These are phyloP conservation scores for Xylariaceae sp. DNA, from an alignment of 2,329 filamentous ascomycete genomes.

Conservation along the genomic window DNA sequence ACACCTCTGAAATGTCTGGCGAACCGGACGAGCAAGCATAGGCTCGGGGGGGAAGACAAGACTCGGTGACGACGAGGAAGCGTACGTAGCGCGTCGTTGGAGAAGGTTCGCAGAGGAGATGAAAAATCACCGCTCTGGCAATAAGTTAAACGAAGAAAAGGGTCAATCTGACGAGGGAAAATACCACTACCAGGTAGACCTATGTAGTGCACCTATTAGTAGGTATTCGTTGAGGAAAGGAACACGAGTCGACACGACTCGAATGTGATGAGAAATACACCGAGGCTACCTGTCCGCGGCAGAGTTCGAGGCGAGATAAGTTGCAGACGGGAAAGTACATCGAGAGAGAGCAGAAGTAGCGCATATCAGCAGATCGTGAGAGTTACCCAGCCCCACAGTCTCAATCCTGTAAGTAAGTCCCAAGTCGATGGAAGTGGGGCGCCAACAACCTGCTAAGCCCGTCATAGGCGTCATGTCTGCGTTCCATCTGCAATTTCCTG, in stretches of 20 bases:
- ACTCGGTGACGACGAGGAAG: slow-evolving; percentile 19
- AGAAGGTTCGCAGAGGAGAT: slow-evolving; percentile 16
- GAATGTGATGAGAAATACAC: slow-evolving; percentile 17
- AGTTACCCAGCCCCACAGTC: slow-evolving; percentile 9
- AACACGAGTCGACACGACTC: slow-evolving; percentile 4
- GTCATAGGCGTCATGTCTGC: slow-evolving; percentile 16
- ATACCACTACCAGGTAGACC: slow-evolving; percentile 11
- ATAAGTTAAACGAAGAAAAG: slow-evolving; percentile 18
- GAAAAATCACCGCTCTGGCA: slow-evolving; percentile 14
- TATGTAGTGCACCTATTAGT: not conserved
- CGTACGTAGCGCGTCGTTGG: slow-evolving; percentile 18
- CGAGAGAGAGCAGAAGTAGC: slow-evolving; percentile 2
- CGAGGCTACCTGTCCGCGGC: fast-evolving
- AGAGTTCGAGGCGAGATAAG: not conserved
- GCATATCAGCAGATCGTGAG: slow-evolving; percentile 8
- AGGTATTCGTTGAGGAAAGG: not conserved
- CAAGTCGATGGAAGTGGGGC: slow-evolving; percentile 15
- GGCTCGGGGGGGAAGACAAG: slow-evolving; percentile 7
- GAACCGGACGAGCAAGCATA: slow-evolving; percentile 9
- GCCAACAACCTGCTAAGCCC: slow-evolving; percentile 10
- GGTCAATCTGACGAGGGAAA: slow-evolving; percentile 20
- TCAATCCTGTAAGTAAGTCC: not conserved
- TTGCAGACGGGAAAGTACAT: not conserved
- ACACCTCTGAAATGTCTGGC: slow-evolving; percentile 8
- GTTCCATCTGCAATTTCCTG: slow-evolving; percentile 14